Percentiles rank a stretch among this genome's conserved stretches.
Evolutionary conservation across 148 eudicot species (phyloP).

Genomic region (Chenopodium album): DNA sequence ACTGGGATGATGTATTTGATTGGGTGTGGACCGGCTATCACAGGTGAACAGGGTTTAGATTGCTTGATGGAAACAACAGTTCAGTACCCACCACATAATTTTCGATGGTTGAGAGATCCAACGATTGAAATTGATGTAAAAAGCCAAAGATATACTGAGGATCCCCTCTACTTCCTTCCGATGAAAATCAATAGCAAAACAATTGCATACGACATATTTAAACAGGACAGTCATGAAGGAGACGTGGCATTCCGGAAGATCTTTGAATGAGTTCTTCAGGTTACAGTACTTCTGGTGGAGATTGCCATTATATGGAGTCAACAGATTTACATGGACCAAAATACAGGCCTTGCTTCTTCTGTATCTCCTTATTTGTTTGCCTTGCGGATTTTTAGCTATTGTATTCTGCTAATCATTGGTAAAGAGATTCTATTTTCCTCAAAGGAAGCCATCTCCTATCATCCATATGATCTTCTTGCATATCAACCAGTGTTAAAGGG

Average conservation of each 20-base stretch:
- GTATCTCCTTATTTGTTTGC: constrained; percentile 5
- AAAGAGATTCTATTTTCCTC: not conserved
- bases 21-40: constrained; percentile 26
- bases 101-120: constrained; percentile 33
- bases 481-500: not conserved
- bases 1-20: constrained; percentile 26
- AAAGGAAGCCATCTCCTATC: not conserved
- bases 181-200: constrained; percentile 9
- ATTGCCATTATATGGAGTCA: constrained; percentile 16
- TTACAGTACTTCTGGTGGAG: constrained; percentile 1
- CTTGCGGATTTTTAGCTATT: not conserved
- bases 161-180: constrained; percentile 25
- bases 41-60: constrained; percentile 29
- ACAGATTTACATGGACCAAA: constrained; percentile 20
- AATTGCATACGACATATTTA: not conserved
- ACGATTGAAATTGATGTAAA: constrained; percentile 17
- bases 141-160: constrained; percentile 25
- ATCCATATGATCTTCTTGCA: not conserved
- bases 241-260: constrained; percentile 16
- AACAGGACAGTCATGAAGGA: not conserved
- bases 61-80: constrained; percentile 30
- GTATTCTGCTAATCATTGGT: not conserved
- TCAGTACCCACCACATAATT: constrained; percentile 22
- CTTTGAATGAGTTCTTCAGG: constrained; percentile 23
- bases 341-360: constrained; percentile 11